These are phyloP conservation scores for Taphrina deformans DNA, from an alignment of 1,139 yeast genomes.

Conservation along the genomic window DNA sequence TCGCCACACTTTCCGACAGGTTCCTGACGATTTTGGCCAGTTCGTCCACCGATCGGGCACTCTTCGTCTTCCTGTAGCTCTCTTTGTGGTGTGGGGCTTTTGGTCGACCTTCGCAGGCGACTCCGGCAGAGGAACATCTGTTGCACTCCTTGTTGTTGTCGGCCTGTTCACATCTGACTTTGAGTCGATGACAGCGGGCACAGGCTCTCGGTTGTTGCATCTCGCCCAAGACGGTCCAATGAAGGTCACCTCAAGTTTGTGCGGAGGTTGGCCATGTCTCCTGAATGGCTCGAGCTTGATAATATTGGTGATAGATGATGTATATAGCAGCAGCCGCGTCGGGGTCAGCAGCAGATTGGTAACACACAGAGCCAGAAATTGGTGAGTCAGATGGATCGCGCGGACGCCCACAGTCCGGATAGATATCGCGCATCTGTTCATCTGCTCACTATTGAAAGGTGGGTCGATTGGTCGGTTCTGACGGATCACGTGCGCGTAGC, in stretches of 20 bases:
- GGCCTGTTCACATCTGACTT: conserved; percentile 1
- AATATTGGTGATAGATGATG: too few relatives aligned
- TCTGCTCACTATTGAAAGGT: too few relatives aligned
- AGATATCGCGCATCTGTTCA: neutral
- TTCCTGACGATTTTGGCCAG: neutral
- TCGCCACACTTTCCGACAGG: conserved; percentile 6
- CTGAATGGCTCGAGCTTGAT: too few relatives aligned
- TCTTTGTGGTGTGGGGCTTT: neutral
- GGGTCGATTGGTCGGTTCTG: too few relatives aligned
- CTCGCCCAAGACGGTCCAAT: too few relatives aligned
- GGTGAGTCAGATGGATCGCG: too few relatives aligned
- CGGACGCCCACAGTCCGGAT: neutral
- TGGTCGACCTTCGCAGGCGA: neutral
- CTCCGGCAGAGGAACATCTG: neutral
- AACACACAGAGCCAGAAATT: too few relatives aligned
- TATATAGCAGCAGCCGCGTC: neutral
- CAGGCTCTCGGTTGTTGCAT: neutral
- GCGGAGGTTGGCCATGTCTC: neutral
- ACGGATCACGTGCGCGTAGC: too few relatives aligned
- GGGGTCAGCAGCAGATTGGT: too few relatives aligned
- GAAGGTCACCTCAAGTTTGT: neutral
- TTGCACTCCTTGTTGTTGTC: neutral
- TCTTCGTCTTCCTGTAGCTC: neutral
- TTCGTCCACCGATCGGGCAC: conserved; percentile 5
- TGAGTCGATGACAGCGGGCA: conserved; percentile 3